phyloP scores from a whole-genome alignment of 2,329 filamentous ascomycete genomes.

The Xylariales sp. region DNA sequence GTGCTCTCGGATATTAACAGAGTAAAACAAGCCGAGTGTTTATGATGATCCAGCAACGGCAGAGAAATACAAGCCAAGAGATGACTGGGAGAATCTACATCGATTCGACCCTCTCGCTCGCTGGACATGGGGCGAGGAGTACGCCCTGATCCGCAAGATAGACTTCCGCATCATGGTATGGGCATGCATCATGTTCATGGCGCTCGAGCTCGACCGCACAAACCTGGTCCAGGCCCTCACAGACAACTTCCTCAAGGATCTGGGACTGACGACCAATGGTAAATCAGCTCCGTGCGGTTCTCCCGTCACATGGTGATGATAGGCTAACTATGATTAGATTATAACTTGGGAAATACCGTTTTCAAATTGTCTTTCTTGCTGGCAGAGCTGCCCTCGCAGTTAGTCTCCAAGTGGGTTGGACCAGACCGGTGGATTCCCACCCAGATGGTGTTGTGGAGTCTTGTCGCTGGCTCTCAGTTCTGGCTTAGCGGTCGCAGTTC shows the following conservation, averaged over 20 bases:
- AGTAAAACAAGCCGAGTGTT: constrained; percentile 35
- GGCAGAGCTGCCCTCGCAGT: constrained; percentile 17
- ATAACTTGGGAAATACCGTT: constrained; percentile 49
- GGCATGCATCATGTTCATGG: constrained; percentile 51
- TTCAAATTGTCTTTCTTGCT: constrained; percentile 43
- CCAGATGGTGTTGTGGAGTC: constrained; percentile 28
- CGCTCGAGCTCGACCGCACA: constrained; percentile 43
- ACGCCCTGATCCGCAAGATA: constrained; percentile 22
- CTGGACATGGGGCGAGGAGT: constrained; percentile 28
- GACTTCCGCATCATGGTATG: constrained; percentile 38
- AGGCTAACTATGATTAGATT: constrained; percentile 25
- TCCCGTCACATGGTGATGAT: too few relatives aligned
- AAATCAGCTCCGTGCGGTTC: constrained; percentile 2
- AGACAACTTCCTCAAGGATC: constrained; percentile 27
- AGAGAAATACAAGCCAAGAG: constrained; percentile 26
- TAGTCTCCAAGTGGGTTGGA: constrained; percentile 18
- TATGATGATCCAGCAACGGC: constrained; percentile 35
- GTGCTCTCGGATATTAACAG: too few relatives aligned
- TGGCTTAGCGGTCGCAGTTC: constrained; percentile 20
- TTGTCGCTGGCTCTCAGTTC: constrained; percentile 26
- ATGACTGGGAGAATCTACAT: constrained; percentile 23
- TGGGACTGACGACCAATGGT: constrained; percentile 31
- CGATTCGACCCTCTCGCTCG: constrained; percentile 25
- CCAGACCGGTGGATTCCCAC: constrained; percentile 25
- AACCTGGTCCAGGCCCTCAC: constrained; percentile 34